Conservation (phyloP, 352 stramenopile genomes). For the Hyaloperonospora arabidopsidis region DNA sequence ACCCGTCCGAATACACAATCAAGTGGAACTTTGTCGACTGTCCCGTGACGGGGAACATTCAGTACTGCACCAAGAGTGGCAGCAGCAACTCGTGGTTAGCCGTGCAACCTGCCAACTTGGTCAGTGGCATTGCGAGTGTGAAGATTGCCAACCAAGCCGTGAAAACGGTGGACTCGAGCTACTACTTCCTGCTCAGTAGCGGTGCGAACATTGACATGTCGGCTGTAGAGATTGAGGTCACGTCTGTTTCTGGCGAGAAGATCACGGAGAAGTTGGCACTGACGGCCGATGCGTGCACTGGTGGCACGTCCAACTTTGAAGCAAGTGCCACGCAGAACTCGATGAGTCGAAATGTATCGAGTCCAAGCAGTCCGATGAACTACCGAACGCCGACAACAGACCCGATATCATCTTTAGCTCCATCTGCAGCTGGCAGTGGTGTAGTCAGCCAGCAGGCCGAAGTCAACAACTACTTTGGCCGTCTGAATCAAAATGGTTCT, state of each 20-base stretch:
- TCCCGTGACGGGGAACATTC: slow-evolving; percentile 29
- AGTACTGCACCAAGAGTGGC: slow-evolving; percentile 37
- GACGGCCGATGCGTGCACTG: slow-evolving; percentile 28
- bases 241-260: slow-evolving; percentile 37
- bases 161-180: slow-evolving; percentile 45
- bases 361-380: slow-evolving; percentile 1
- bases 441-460: slow-evolving; percentile 3
- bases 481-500: slow-evolving; percentile 5
- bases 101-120: slow-evolving; percentile 35
- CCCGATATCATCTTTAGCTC: background rate
- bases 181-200: slow-evolving; percentile 41
- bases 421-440: slow-evolving; percentile 4
- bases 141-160: slow-evolving; percentile 42
- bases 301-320: slow-evolving; percentile 25
- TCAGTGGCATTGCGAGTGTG: slow-evolving; percentile 24
- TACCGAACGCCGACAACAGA: slow-evolving; percentile 12
- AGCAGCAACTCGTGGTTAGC: slow-evolving; percentile 36
- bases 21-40: slow-evolving; percentile 46
- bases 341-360: too few species aligned
- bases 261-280: slow-evolving; percentile 50
- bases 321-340: slow-evolving; percentile 3
- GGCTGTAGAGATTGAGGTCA: slow-evolving; percentile 34
- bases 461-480: slow-evolving; percentile 9
- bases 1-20: slow-evolving; percentile 30
- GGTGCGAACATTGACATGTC: slow-evolving; percentile 22